phyloP scores from a whole-genome alignment of 306 rosid species.

The Lupinus albus region DNA sequence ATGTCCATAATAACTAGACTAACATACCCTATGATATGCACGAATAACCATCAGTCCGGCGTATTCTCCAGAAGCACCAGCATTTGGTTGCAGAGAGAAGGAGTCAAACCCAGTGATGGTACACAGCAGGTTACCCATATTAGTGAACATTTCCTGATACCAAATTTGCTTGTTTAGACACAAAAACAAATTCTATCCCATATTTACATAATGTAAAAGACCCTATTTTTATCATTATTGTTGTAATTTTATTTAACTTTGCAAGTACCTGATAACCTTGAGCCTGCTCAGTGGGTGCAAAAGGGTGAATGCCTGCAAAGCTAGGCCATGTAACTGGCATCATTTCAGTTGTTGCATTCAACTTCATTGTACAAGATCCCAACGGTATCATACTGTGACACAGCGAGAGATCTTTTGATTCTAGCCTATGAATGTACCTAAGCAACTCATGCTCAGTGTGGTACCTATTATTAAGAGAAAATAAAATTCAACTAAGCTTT shows the following conservation, averaged over 20 bases:
- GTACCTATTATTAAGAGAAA: conserved; percentile 48
- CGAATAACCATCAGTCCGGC: conserved; percentile 99
- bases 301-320: conserved; percentile 86
- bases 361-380: conserved; percentile 89
- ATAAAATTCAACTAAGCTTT: conserved; percentile 29
- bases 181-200: conserved; percentile 35
- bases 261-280: conserved; percentile 86
- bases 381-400: conserved; percentile 93
- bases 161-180: conserved; percentile 42
- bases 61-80: conserved; percentile 99
- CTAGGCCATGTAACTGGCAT: conserved; percentile 98
- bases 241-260: conserved; percentile 29
- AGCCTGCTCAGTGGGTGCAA: conserved; percentile 88
- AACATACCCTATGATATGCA: conserved; percentile 83
- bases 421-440: conserved; percentile 65
- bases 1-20: conserved; percentile 25
- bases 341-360: conserved; percentile 69
- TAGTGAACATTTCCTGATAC: conserved; percentile 86
- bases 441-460: conserved; percentile 90
- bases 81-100: conserved; percentile 98
- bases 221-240: neutral
- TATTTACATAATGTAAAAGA: neutral
- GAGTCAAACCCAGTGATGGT: conserved; percentile 95
- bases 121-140: conserved; percentile 85
- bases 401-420: conserved; percentile 77